Evolutionary conservation across 176 grass and related monocot species (phyloP), one percentile per base, ranked within the genome.

Genomic region (Oryza brachyantha): DNA sequence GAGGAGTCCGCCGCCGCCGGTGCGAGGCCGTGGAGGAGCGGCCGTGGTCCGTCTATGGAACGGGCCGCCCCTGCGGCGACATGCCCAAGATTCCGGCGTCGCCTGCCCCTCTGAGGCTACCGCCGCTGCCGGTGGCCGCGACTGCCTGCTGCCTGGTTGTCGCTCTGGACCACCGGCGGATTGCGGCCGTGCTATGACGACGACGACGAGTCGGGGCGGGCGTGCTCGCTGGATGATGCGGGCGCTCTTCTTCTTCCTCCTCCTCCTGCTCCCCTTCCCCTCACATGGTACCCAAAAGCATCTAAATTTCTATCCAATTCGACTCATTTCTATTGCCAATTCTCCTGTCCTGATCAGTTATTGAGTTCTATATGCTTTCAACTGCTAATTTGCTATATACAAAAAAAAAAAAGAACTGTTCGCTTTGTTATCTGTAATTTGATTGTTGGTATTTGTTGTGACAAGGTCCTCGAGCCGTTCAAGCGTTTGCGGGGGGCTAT

Each of bases 401-500:
- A 26, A 12, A 38, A 69, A 63, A 72, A 50, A 32, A 38, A 69
- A 63, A 72, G 40, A 32, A 0, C 5, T 13, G 29, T 21, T 22
- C 8, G 27, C 38, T 68, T 46, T 45, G 34, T 25, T 10, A 8
- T 37, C 10, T 67, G 50, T 5, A 62, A 19, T 86, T 64, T 75
- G 61, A 66, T 66, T 75, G 43, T 39, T 60, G 29, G 2, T 89
- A 36, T 81, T 75, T 83, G 64, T 83, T 28, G 72, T 76, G 66
- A 42, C 34, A 48, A 98, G 96, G 90, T 74, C 67, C 29, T 72
- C 27, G 29, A 45, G 70, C 10, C 7, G 89, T 57, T 43, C 72
- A 89, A 34, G 80, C 90, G 5, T 98, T 98, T 62, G 83, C 85
- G 0, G 96, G 96, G 37, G 84, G 84, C 5, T 99, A 96, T 22